These are phyloP conservation scores for Picochlorum sp. DNA, from an alignment of 139 green algal species.

Conservation along the genomic window DNA sequence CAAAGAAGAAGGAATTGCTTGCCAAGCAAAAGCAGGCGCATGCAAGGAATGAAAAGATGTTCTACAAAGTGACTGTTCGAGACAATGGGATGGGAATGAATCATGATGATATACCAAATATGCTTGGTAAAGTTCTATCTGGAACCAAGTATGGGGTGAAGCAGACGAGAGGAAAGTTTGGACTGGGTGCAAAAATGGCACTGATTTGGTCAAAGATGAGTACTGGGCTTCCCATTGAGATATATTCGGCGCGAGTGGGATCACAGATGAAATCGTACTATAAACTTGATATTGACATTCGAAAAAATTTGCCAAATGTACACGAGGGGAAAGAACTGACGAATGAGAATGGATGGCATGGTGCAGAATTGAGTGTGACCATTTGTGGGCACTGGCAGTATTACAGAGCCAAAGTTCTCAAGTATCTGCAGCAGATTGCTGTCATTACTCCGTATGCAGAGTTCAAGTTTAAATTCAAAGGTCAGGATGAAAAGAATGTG, in stretches of 20 bases:
- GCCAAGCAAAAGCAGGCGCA: conserved; percentile 18
- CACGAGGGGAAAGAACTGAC: conserved; percentile 54
- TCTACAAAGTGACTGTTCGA: conserved; percentile 65
- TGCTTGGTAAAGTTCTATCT: conserved; percentile 85
- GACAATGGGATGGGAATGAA: conserved; percentile 95
- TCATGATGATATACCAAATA: conserved; percentile 89
- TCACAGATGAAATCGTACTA: conserved; percentile 61
- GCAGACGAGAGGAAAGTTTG: conserved; percentile 95
- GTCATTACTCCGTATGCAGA: conserved; percentile 93
- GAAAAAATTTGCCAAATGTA: conserved; percentile 88
- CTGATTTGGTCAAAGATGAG: conserved; percentile 95
- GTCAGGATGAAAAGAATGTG: conserved; percentile 49
- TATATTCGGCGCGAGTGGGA: conserved; percentile 48
- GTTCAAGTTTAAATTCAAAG: conserved; percentile 68
- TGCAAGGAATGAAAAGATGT: conserved; percentile 41
- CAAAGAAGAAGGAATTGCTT: conserved; percentile 37
- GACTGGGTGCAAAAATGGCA: conserved; percentile 95
- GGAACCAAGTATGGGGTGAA: conserved; percentile 94
- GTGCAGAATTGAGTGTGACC: conserved; percentile 70
- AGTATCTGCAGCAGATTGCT: conserved; percentile 91
- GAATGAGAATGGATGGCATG: conserved; percentile 75
- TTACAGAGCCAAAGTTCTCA: conserved; percentile 69
- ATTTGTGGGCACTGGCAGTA: conserved; percentile 88
- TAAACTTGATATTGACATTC: conserved; percentile 94
- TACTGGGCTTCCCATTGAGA: conserved; percentile 85